Percentiles rank a stretch among this genome's conserved stretches.
Evolutionary conservation across 2,329 filamentous ascomycete species (phyloP).

Genomic region (Venturia aucupariae): DNA sequence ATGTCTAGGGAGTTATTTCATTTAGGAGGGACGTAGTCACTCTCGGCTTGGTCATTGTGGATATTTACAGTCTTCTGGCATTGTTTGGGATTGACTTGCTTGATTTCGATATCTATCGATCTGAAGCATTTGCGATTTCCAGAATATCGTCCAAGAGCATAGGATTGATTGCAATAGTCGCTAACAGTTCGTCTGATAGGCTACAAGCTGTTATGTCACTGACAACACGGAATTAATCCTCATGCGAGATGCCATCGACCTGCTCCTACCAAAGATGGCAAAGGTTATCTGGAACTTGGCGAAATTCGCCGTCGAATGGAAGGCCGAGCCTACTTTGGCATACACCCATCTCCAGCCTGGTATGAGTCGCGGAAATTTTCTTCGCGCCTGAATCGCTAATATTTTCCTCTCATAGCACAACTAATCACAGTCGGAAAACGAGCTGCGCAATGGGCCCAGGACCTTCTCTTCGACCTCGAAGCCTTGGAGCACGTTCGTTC

Average conservation of each 20-base stretch:
- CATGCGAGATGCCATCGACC: slow-evolving; percentile 61
- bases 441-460: slow-evolving; percentile 65
- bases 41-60: no score
- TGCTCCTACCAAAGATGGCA: slow-evolving; percentile 70
- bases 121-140: no score
- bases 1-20: no score
- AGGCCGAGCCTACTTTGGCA: slow-evolving; percentile 61
- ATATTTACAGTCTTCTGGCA: no score
- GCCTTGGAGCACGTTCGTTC: slow-evolving; percentile 60
- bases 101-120: no score
- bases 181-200: slow-evolving; percentile 20
- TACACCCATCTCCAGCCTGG: slow-evolving; percentile 64
- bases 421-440: slow-evolving; percentile 53
- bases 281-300: slow-evolving; percentile 68
- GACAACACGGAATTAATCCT: slow-evolving; percentile 75
- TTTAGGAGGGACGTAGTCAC: background rate
- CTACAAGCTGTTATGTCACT: slow-evolving; percentile 55
- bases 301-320: slow-evolving; percentile 63
- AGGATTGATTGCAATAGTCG: background rate
- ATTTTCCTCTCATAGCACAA: slow-evolving; percentile 31
- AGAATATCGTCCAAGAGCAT: no score
- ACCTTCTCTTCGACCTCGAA: slow-evolving; percentile 65
- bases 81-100: no score
- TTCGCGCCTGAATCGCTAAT: background rate
- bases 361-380: background rate